Evolutionary conservation across 768 basidiomycete species (phyloP), one percentile per base, ranked within the genome.

Genomic region (Pulveroboletus ravenelii): DNA sequence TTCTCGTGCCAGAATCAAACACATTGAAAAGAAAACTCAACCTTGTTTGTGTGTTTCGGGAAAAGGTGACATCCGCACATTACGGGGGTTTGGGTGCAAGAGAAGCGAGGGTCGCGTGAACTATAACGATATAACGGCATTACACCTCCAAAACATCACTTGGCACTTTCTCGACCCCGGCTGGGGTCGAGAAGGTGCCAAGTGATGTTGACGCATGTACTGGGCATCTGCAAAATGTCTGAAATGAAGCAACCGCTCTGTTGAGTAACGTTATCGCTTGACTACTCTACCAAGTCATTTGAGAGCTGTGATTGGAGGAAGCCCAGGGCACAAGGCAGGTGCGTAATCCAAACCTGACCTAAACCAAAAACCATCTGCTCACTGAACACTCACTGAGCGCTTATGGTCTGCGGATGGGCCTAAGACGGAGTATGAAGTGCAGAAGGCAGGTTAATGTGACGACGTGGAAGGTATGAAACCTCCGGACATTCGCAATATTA

Each of bases 31-130:
- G 47, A 29, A 62, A 51, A 23, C 44, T 31, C 51, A 50, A 63
- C 55, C 49, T 60, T 56, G 48, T 50, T 48, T 23, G 35, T 17
- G 32, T 27, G 30, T 37, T 44, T 45, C 45, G 37, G 37, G 46
- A 23, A 31, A 44, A 41, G 34, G n/a, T 7, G 9, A 36, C 9
- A 15, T n/a, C 31, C 23, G 45, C 17, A 18, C 18, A 15, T 44
- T 32, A n/a, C 20, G 12, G 12, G 40, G 40, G 25, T n/a, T 27
- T 8, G 7, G 35, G 8, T 36, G 23, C 6, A 31, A 27, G 34
- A 34, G n/a, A 40, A 18, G 45, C 29, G 14, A 40, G 5, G 34
- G 31, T 45, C 48, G 20, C 20, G 20, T 23, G 20, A 23, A 23
- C 20, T 23, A 23, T 23, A 23, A 23, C 20, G 20, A 23, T 23